Base-by-base conservation (phyloP, 1,284 basidiomycete species). In the Trichosporon sp. region DNA sequence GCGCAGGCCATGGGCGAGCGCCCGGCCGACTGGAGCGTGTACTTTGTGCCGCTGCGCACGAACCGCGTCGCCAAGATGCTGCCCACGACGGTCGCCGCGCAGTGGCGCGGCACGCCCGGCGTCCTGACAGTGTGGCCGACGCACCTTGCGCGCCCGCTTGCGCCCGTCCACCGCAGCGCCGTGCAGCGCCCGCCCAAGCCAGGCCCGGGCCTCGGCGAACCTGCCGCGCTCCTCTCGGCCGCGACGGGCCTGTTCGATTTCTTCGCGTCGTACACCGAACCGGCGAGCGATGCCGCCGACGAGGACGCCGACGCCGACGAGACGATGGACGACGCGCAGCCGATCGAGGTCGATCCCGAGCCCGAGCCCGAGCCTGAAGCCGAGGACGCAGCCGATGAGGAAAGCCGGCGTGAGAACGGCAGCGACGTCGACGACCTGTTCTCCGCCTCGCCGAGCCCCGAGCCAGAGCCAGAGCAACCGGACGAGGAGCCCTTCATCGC, bases 71-170 rank as follows among this genome's bases (percentile, higher is more conserved):
- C 29, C 56, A 60, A 60, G 56, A 60, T 60, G 56, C 68, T 72
- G 7, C 71, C 71, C 0, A 38, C 38, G 0, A 56, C 66, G 2
- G 56, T 73, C 18, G 70, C 70, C 0, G 56, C 67, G 6, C 56
- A 58, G 21, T 73, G 72, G 72, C 72, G 69, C 18, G 68, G 66
- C 25, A 65, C 65, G 23, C 66, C 74, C 34, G 80, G 80, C 13
- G 72, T 81, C 2, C 34, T 81, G 3, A 78, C 78, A 3, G 68
- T 81, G 4, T 81, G 80, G 80, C 80, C 80, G 1, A 75, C 70
- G n/a, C 76, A 78, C 60, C 74, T 81, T 11, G 69, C 51, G 21
- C 65, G 67, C 0, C 66, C 67, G 8, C 71, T 70, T 0, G 68
- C 71, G 7, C 65, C 62, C 0, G 53, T 64, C 15, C 35, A n/a